These are phyloP conservation scores for Apiotrichum laibachii DNA, from an alignment of 1,284 basidiomycete species.

Conservation along the genomic window DNA sequence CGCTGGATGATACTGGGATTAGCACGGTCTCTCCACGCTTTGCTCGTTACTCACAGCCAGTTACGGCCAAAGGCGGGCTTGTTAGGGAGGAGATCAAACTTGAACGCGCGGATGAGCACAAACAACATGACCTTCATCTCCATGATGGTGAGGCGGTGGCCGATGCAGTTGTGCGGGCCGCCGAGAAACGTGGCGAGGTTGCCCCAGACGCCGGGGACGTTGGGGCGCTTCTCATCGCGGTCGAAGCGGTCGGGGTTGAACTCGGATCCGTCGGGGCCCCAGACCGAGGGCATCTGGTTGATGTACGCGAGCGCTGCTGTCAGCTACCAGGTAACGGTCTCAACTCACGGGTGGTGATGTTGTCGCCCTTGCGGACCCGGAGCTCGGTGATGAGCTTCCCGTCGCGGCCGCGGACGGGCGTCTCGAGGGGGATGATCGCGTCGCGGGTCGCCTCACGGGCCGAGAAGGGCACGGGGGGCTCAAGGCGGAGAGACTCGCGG, in stretches of 20 bases:
- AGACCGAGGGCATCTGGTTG: slow-evolving; percentile 61
- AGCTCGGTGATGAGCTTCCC: slow-evolving; percentile 50
- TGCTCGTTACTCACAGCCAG: slow-evolving; percentile 11
- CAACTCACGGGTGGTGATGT: slow-evolving; percentile 54
- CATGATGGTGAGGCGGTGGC: slow-evolving; percentile 61
- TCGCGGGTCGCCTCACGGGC: slow-evolving; percentile 54
- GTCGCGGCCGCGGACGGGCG: slow-evolving; percentile 47
- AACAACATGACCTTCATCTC: slow-evolving; percentile 62
- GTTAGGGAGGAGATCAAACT: slow-evolving; percentile 56
- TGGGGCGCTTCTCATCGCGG: slow-evolving; percentile 8
- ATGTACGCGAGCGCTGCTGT: slow-evolving; percentile 54
- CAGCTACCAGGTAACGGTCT: slow-evolving; percentile 32
- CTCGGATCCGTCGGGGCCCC: slow-evolving; percentile 65
- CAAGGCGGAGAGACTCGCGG: slow-evolving; percentile 65
- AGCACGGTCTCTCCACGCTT: not conserved
- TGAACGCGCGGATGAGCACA: slow-evolving; percentile 59
- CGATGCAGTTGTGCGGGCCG: slow-evolving; percentile 65
- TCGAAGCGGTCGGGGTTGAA: slow-evolving; percentile 55
- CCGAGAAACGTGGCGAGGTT: slow-evolving; percentile 66
- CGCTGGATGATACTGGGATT: slow-evolving; percentile 47
- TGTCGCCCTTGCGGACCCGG: slow-evolving; percentile 35
- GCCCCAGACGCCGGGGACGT: slow-evolving; percentile 61
- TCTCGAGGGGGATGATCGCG: slow-evolving; percentile 61
- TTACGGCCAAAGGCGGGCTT: slow-evolving; percentile 38
- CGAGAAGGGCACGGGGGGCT: slow-evolving; percentile 59